Base-by-base conservation (phyloP, 495 filamentous ascomycete genomes). In the Daldinia grandis region DNA sequence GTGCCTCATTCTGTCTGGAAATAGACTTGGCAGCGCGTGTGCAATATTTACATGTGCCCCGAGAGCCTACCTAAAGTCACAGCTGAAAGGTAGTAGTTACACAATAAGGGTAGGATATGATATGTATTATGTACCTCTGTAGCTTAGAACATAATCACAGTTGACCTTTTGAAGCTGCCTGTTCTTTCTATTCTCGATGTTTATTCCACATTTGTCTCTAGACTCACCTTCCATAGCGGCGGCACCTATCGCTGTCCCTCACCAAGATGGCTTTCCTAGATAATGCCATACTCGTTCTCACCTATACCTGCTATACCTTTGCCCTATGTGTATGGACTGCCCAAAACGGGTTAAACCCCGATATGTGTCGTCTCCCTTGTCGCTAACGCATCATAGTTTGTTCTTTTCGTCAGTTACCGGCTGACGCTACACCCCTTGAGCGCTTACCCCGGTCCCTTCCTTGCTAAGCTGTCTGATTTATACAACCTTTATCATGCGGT, bases 371-470 rank as follows among this genome's bases (percentile, higher is more conserved):
- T 40, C 15, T 40, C 5, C 2, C 15, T n/a, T n/a, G 37, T 17
- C 0, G 3, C 37, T 40, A 40, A 40, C 37, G 14, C 6, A 17
- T 40, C 5, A 7, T 40, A 40, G 37, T 4, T 40, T 17, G 37
- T 40, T 40, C 15, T 40, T 17, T 40, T 40, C n/a, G 15, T 40
- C 37, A 40, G 40, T 40, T 74, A 76, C 19, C 51, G 68, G 10
- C 7, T 69, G 9, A 63, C 60, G 7, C 63, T 80, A n/a, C 76
- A 81, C 58, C 78, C 79, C 2, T 63, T 79, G 0, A 68, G 72
- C n/a, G 62, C 79, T 55, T 88, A 85, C 61, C 86, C 86, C 0
- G 87, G 86, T 0, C 87, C 86, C 0, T 70, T 82, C 10, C 42
- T 83, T 0, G 83, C 79, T 15, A 81, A 78, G 31, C 51, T 83